Conservation (phyloP, 768 basidiomycete genomes). For the Hericium coralloides region DNA sequence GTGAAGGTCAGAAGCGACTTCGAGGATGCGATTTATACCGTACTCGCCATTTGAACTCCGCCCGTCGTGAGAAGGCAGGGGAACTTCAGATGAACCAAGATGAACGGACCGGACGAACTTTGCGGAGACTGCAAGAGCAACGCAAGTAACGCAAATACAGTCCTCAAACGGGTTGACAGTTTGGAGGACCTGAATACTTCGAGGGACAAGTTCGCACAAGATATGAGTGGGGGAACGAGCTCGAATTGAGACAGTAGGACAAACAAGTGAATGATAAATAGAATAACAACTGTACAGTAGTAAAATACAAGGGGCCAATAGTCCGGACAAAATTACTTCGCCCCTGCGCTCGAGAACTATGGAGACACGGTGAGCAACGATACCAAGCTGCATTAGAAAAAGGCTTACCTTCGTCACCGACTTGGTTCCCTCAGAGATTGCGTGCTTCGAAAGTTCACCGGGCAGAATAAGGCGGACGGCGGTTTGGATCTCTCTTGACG, state of each 20-base stretch:
- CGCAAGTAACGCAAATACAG: too few relatives aligned
- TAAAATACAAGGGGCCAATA: slow-evolving; percentile 3
- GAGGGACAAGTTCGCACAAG: too few relatives aligned
- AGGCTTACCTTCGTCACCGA: slow-evolving; percentile 49
- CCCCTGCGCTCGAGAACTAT: slow-evolving; percentile 20
- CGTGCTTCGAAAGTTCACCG: slow-evolving; percentile 97
- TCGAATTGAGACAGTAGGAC: background rate
- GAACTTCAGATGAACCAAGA: too few relatives aligned
- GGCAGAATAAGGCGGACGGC: slow-evolving; percentile 92
- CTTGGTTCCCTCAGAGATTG: slow-evolving; percentile 91
- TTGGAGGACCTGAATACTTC: too few relatives aligned
- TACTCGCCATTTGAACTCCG: too few relatives aligned
- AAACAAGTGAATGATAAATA: slow-evolving; percentile 1
- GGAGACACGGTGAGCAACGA: background rate
- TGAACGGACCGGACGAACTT: too few relatives aligned
- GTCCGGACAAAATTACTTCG: slow-evolving; percentile 11
- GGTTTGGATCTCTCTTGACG: slow-evolving; percentile 97
- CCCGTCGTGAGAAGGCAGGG: too few relatives aligned
- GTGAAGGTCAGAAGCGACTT: background rate
- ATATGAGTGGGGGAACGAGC: too few relatives aligned
- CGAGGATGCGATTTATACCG: too few relatives aligned
- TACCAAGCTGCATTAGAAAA: too few relatives aligned
- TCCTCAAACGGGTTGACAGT: too few relatives aligned
- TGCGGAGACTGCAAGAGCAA: too few relatives aligned
- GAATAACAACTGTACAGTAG: slow-evolving; percentile 2